phyloP scores from a whole-genome alignment of 1,284 basidiomycete species.

The Sanghuangporus sanghuang region DNA sequence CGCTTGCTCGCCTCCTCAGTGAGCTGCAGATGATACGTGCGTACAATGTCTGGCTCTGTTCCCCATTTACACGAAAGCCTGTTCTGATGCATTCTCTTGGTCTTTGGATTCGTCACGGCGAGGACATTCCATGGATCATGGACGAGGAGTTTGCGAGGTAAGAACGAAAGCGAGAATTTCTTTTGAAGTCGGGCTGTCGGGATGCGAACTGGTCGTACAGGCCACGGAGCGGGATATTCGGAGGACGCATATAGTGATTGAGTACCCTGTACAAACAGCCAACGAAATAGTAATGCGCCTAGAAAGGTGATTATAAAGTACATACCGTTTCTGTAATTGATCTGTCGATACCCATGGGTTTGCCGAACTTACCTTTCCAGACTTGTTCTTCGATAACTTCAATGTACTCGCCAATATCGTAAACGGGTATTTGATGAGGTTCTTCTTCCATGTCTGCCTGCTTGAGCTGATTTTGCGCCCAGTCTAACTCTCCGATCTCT shows the following conservation, averaged over 20 bases:
- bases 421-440: slow-evolving; percentile 29
- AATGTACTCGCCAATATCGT: slow-evolving; percentile 26
- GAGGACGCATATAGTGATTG: slow-evolving; percentile 25
- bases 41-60: slow-evolving; percentile 11
- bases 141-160: slow-evolving; percentile 25
- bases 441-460: slow-evolving; percentile 34
- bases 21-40: slow-evolving; percentile 19
- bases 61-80: slow-evolving; percentile 10
- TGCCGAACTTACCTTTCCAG: slow-evolving; percentile 5
- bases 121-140: slow-evolving; percentile 24
- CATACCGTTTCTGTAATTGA: background rate
- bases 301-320: background rate
- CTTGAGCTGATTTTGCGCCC: slow-evolving; percentile 28
- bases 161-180: slow-evolving; percentile 20
- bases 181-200: slow-evolving; percentile 19
- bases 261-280: slow-evolving; percentile 8
- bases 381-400: slow-evolving; percentile 21
- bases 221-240: slow-evolving; percentile 33
- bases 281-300: background rate
- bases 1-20: slow-evolving; percentile 12
- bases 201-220: slow-evolving; percentile 26
- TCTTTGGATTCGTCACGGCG: background rate
- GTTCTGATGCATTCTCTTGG: background rate
- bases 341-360: slow-evolving; percentile 9
- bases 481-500: slow-evolving; percentile 29